Conservation (phyloP, 345 rosid genomes). For the Eucalyptus dawsonii region DNA sequence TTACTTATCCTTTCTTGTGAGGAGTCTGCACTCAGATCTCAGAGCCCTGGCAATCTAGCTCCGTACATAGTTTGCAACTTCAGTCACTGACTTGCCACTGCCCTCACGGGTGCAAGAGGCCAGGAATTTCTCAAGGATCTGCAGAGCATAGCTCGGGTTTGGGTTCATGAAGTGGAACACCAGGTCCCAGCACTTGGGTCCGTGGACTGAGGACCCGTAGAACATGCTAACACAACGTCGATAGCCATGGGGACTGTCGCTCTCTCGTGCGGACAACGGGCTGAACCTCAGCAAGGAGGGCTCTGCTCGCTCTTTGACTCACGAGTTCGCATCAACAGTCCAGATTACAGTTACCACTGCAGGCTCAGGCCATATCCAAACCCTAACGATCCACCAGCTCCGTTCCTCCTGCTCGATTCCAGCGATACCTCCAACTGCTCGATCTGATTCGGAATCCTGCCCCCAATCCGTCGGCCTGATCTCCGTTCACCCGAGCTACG, state of each 20-base stretch:
- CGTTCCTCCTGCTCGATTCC: not conserved
- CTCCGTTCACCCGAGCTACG: not conserved
- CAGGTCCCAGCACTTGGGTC: conserved; percentile 8
- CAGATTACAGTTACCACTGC: not conserved
- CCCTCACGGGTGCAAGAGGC: not conserved
- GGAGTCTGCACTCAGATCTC: conserved; percentile 7
- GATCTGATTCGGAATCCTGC: not conserved
- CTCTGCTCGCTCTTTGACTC: not conserved
- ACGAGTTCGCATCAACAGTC: not conserved
- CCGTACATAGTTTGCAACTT: conserved; percentile 10
- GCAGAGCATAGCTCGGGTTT: not conserved
- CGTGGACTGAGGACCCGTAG: conserved; percentile 7
- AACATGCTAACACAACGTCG: conserved; percentile 6
- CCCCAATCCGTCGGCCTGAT: not conserved
- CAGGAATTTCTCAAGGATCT: not conserved
- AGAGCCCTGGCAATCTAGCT: not conserved
- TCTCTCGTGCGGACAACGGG: conserved; percentile 14
- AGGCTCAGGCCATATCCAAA: not conserved
- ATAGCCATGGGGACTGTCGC: conserved; percentile 10
- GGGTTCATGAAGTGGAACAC: conserved; percentile 12
- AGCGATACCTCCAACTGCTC: not conserved
- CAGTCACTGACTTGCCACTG: not conserved
- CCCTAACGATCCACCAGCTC: not conserved
- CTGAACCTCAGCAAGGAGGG: conserved; percentile 23
- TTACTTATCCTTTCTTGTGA: conserved; percentile 16